phyloP scores from a whole-genome alignment of 2,329 filamentous ascomycete genomes.

The Colletotrichum sp. region DNA sequence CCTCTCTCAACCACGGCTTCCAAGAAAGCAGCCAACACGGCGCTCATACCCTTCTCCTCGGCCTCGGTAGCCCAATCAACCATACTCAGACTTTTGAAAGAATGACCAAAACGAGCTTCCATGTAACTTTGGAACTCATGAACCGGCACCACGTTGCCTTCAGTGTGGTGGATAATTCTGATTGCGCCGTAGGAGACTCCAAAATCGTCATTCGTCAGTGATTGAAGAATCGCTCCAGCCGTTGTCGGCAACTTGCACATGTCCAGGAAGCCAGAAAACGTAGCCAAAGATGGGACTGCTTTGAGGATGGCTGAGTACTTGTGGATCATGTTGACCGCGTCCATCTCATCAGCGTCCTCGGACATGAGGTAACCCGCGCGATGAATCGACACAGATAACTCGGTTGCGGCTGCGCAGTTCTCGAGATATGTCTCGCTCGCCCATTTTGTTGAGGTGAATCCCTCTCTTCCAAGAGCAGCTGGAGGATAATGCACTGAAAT shows the following conservation, averaged over 20 bases:
- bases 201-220: not conserved
- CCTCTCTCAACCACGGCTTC: not conserved
- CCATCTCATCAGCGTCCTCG: constrained; percentile 1
- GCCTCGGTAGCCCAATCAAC: not conserved
- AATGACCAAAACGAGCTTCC: not conserved
- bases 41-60: not conserved
- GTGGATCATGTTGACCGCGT: constrained; percentile 7
- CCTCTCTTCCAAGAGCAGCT: constrained; percentile 30
- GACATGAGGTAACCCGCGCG: constrained; percentile 24
- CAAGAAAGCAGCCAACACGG: not conserved
- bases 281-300: not conserved
- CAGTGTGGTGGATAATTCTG: not conserved
- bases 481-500: constrained; percentile 27
- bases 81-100: not conserved
- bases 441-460: constrained; percentile 39
- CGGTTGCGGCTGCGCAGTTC: constrained; percentile 7
- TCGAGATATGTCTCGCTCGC: constrained; percentile 36
- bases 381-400: constrained; percentile 31
- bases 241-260: not conserved
- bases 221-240: not conserved
- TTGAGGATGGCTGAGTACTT: not conserved
- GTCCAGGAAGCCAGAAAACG: not conserved
- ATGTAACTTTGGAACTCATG: not conserved
- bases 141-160: not conserved
- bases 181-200: not conserved